A percentile compares a stretch with the other conserved stretches of the same genome.
Evolutionary conservation across 352 stramenopile genomes (phyloP).

Genomic region (Saprolegnia parasitica): DNA sequence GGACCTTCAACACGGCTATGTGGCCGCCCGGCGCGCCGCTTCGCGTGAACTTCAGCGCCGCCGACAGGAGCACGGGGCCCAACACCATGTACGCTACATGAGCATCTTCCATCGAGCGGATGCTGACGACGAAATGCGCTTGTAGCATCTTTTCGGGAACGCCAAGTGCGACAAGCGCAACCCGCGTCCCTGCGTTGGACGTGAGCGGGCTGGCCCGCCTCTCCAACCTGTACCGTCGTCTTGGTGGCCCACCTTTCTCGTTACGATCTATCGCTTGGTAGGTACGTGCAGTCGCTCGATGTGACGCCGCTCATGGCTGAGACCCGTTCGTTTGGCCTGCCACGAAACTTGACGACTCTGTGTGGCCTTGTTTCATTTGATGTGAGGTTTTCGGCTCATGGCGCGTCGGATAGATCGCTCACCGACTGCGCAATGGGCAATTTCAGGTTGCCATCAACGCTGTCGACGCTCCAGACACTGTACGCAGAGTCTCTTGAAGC

Average conservation of each 20-base stretch:
- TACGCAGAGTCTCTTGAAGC: neutral
- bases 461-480: neutral
- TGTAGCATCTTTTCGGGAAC: too few relatives aligned
- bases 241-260: too few relatives aligned
- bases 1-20: neutral
- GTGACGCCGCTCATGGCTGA: too few relatives aligned
- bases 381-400: neutral
- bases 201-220: too few relatives aligned
- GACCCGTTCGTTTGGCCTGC: too few relatives aligned
- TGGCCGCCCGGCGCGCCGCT: neutral
- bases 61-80: neutral
- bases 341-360: neutral
- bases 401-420: neutral
- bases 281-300: too few relatives aligned
- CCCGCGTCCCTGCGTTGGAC: too few relatives aligned
- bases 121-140: too few relatives aligned
- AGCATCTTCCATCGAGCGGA: neutral
- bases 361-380: neutral
- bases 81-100: neutral
- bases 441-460: neutral
- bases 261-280: too few relatives aligned
- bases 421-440: neutral
- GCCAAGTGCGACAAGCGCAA: too few relatives aligned
- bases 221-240: too few relatives aligned
- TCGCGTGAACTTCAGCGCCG: neutral